Base-by-base conservation (phyloP, 345 rosid species). In the Camelina neglecta region DNA sequence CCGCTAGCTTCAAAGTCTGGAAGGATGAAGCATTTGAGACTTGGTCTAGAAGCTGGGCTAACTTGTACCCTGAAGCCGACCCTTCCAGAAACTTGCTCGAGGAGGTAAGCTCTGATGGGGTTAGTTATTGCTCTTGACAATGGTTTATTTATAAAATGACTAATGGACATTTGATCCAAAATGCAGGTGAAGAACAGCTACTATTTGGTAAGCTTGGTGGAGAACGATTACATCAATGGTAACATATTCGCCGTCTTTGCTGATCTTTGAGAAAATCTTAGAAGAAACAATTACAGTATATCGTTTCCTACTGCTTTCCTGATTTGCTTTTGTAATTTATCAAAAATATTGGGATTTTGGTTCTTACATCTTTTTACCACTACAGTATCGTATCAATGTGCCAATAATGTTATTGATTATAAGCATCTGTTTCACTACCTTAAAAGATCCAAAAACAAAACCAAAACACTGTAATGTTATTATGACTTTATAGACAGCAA, bases 1-100 rank as follows among this genome's bases (percentile, higher is more conserved):
- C 94, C 5, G 67, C 87, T 41, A 93, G 98, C 85, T 93, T 93
- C 79, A 56, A 64, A 67, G 83, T 89, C 49, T 93, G 95, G 98
- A 93, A 93, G 81, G 98, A 93, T 21, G 96, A 93, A 81, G 98
- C 98, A 24, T 93, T 93, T 11, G 94, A 87, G 77, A 89, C 88
- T 59, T 93, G 98, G 96, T 76, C 95, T 20, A 84, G 86, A 81
- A 84, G 86, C 51, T 93, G 98, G 98, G 93, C 90, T 67, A n/a
- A 79, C 67, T 73, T 85, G 82, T 93, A 86, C 81, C 83, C 89
- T 0, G 92, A 87, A 55, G 87, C 81, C 1, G 93, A 86, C 63
- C 67, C 85, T 2, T 80, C 95, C 29, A 81, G 70, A 77, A 84
- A 78, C 49, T 67, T 90, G 85, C 91, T 93, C 2, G 86, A 85